Base-by-base conservation (phyloP, 2,329 filamentous ascomycete species). In the Cryphonectria parasitica region DNA sequence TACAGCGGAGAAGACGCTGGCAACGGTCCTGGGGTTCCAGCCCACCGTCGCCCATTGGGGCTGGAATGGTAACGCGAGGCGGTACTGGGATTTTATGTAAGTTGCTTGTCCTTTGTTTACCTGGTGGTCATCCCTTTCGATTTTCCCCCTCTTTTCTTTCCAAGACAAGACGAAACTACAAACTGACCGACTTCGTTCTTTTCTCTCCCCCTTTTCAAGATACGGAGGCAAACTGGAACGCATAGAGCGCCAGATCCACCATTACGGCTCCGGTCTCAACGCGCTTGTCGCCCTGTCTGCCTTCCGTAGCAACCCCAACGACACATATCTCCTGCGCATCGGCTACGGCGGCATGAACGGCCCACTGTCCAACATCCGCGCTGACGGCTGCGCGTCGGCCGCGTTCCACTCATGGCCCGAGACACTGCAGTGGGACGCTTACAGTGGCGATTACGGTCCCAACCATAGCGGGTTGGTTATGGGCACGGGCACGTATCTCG, bases 251-350 rank as follows among this genome's bases (percentile, higher is more conserved):
- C 85, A 87, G 76, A 84, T 89, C 70, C 88, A 90, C 74, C 88
- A 90, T 77, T 90, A 90, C 73, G 87, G 87, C 25, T 89, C 86
- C 0, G 85, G 82, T 0, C 83, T 90, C 7, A 90, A 89, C 75
- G 82, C 87, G 0, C 81, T 88, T 0, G 86, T 87, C 1, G 79
- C 89, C 1, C 83, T 90, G 2, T 81, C 82, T 1, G 80, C 83
- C 3, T 90, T 85, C 77, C 84, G 86, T 49, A 75, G 80, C 64
- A 75, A 83, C 45, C 80, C 85, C 0, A 75, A 79, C 0, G 83
- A 87, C 73, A 77, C 83, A 8, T 86, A 89, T 69, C 79, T 85
- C 1, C 79, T 90, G 2, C 83, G 86, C 2, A 82, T 86, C 0
- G 88, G 86, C 0, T 89, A 86, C 74, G 87, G 83, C 3, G 87